Evolutionary conservation across 2,329 filamentous ascomycete species (phyloP), one percentile per base, ranked within the genome.

Genomic region (Setomelanomma holmii): DNA sequence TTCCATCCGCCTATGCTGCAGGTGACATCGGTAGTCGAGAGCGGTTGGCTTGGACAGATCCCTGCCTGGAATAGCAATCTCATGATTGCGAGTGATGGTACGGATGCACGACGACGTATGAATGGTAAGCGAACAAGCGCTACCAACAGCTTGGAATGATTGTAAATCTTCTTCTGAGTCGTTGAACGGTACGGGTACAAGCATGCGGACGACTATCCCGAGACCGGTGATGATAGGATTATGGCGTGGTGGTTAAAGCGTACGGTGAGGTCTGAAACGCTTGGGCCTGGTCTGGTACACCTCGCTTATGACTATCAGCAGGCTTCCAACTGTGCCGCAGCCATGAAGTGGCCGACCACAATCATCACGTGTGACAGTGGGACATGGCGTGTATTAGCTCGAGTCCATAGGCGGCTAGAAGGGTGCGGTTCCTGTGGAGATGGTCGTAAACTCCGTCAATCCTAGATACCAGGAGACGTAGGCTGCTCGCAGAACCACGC

Each of bases 321-420:
- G 23, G 40, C n/a, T 22, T 17, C 14, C 27, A 20, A 36, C 53
- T 49, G 49, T 44, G 53, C 49, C 53, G 53, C 53, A 58, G 46
- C 53, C 38, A 45, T 47, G 20, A 42, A 8, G 34, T 35, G 33
- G 50, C 36, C 40, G 40, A 49, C 40, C 40, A 41, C 34, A 45
- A 12, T 24, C 24, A 33, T 17, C 27, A 45, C 45, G 20, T 50
- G 45, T 33, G 39, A 50, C 34, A 51, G 27, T 21, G 38, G 17
- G 16, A 16, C 11, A 38, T 49, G 46, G 46, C n/a, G 46, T 17
- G 21, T 49, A 27, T 39, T 39, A 17, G 21, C 19, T 10, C 11
- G 16, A 30, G 21, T 11, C 4, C 19, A 16, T 23, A 8, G 38
- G 10, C 22, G 22, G 36, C 22, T 23, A 38, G 21, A 19, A 8